Evolutionary conservation across 2,329 filamentous ascomycete genomes (phyloP), one percentile per base, ranked within the genome.

Genomic region (Chlorencoelia australis): DNA sequence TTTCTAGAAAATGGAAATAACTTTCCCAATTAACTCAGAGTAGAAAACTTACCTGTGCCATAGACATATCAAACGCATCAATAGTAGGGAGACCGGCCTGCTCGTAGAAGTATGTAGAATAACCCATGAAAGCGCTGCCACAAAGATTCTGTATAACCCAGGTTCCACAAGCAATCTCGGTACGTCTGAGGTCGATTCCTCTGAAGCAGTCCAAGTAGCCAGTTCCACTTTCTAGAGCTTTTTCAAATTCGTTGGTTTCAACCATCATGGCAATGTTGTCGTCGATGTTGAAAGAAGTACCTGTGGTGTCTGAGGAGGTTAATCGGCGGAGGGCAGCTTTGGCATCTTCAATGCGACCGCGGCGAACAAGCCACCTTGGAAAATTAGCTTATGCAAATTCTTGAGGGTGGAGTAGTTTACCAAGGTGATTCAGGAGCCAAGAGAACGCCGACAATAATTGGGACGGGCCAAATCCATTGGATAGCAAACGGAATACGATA

Each of bases 51-150:
- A 19, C 28, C 13, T 30, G 16, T 30, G 62, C 70, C 48, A 75
- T 66, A 7, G 67, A 65, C 50, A 75, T 68, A 33, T 66, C 57
- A 42, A 74, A 76, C 0, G 72, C 63, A 16, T 65, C 57, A n/a
- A 59, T 56, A 1, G 63, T 60, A 0, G 57, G 48, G 21, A 76
- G 53, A 1, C 73, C 72, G 2, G 71, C 71, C 9, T 71, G 66
- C 41, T 69, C 58, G 53, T 75, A 76, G 52, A 68, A 68, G 48
- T 75, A 74, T 2, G 72, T 79, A 2, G 71, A 73, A 42, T 76
- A 80, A 40, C 73, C 73, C 43, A 75, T 72, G 40, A 80, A 67
- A n/a, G 75, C 28, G n/a, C 74, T 71, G 7, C 76, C 74, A 36
- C 68, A 72, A 2, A 78, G 59, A 8, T 75, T 72, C 51, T 81